Evolutionary conservation across 78 protist species (phyloP).

Genomic region (Neovahlkampfia damariscottae): DNA sequence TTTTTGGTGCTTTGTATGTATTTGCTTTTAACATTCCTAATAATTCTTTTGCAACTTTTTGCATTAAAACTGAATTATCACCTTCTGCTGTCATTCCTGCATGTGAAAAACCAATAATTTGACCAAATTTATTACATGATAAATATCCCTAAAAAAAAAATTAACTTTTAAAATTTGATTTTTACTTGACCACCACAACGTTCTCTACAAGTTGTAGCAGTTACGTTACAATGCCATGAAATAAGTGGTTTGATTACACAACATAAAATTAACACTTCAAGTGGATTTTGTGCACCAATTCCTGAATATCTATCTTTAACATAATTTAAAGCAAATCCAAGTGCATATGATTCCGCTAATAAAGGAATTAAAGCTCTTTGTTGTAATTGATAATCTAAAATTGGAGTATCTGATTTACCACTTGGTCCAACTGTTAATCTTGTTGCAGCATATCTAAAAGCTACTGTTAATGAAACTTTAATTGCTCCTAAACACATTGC

Average conservation of each 20-base stretch:
- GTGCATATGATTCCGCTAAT: conserved; percentile 34
- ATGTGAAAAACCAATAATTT: conserved; percentile 21
- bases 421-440: conserved; percentile 38
- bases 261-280: conserved; percentile 27
- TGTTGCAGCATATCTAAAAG: conserved; percentile 31
- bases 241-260: conserved; percentile 42
- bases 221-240: conserved; percentile 38
- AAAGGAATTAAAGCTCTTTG: conserved; percentile 47
- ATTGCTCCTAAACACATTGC: conserved; percentile 24
- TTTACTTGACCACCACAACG: conserved; percentile 9
- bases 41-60: conserved; percentile 33
- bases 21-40: conserved; percentile 21
- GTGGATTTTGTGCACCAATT: conserved; percentile 31
- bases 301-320: conserved; percentile 19
- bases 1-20: background rate
- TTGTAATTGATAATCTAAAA: conserved; percentile 9
- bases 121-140: conserved; percentile 23
- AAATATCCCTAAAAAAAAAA: no score
- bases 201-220: conserved; percentile 23
- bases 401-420: background rate
- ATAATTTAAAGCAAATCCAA: conserved; percentile 23
- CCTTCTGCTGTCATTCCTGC: conserved; percentile 52
- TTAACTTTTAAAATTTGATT: no score
- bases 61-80: conserved; percentile 43
- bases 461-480: conserved; percentile 37